Conservation (phyloP, 1,284 basidiomycete genomes). For the Apiotrichum akiyoshidainum region DNA sequence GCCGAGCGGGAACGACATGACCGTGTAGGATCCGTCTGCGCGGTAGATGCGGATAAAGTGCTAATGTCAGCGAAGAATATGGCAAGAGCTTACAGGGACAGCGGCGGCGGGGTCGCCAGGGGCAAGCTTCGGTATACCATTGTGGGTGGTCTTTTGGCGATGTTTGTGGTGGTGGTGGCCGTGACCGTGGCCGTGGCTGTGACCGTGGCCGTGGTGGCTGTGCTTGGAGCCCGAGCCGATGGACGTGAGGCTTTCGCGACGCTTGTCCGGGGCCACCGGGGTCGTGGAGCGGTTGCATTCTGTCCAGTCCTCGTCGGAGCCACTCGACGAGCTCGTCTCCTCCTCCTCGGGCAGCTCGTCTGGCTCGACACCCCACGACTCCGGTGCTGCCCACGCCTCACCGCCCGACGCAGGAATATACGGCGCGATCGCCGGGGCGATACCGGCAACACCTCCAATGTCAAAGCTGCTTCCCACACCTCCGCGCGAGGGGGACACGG, state of each 20-base stretch:
- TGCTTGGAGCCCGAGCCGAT: neutral
- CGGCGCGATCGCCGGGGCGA: slow-evolving; percentile 13
- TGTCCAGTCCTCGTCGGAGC: slow-evolving; percentile 32
- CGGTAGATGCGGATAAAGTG: slow-evolving; percentile 70
- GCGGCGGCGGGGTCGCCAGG: neutral
- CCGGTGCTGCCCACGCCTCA: slow-evolving; percentile 55
- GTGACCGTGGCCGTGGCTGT: slow-evolving; percentile 1
- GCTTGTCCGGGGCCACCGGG: neutral
- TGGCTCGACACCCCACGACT: slow-evolving; percentile 57
- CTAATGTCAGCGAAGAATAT: slow-evolving; percentile 17
- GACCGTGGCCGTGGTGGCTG: neutral
- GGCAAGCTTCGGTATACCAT: neutral
- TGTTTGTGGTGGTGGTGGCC: slow-evolving; percentile 8
- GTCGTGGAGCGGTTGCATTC: neutral
- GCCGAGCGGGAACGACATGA: slow-evolving; percentile 63
- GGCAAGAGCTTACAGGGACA: neutral
- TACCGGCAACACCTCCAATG: neutral
- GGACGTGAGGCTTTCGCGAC: neutral
- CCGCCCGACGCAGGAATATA: slow-evolving; percentile 12
- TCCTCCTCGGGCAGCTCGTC: slow-evolving; percentile 45
- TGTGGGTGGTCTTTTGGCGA: slow-evolving; percentile 2
- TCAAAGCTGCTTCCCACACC: neutral
- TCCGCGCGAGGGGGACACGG: slow-evolving; percentile 1
- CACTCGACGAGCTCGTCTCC: slow-evolving; percentile 22
- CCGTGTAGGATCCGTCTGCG: slow-evolving; percentile 69